Conservation (phyloP, 1,139 yeast genomes). For the Komagataea norvegica region DNA sequence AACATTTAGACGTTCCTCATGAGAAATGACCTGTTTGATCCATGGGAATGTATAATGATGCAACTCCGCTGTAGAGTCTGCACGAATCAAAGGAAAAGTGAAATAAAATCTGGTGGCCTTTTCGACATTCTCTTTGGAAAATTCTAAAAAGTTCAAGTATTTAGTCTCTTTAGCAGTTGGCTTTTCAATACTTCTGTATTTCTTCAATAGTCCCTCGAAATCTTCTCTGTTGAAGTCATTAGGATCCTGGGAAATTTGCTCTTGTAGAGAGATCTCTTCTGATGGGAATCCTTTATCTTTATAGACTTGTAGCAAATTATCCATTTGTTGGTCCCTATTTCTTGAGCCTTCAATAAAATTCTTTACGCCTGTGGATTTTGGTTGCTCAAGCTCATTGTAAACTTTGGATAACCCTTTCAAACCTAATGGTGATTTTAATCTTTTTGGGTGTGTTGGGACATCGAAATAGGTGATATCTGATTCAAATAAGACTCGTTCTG, state of each 20-base stretch:
- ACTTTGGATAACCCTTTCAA: constrained; percentile 17
- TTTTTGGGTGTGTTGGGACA: constrained; percentile 17
- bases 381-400: constrained; percentile 7
- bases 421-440: constrained; percentile 20
- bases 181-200: constrained; percentile 12
- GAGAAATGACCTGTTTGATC: constrained; percentile 39
- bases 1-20: constrained; percentile 40
- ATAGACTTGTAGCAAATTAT: constrained; percentile 3
- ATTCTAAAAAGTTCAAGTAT: constrained; percentile 23
- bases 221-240: constrained; percentile 19
- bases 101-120: constrained; percentile 30
- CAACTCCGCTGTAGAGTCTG: constrained; percentile 40
- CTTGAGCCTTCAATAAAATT: constrained; percentile 6
- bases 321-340: constrained; percentile 8
- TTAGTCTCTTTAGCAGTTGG: constrained; percentile 22
- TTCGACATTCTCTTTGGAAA: constrained; percentile 16
- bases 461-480: constrained; percentile 25
- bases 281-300: constrained; percentile 3
- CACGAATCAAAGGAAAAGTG: constrained; percentile 43
- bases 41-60: constrained; percentile 48
- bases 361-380: constrained; percentile 4
- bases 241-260: constrained; percentile 10
- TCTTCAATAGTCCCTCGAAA: constrained; percentile 13
- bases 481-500: constrained; percentile 25
- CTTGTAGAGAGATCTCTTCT: constrained; percentile 12